Percentiles rank a stretch among this genome's conserved stretches.
phyloP scores from a whole-genome alignment of 257 asterid species.

The Ajuga chamaepitys region DNA sequence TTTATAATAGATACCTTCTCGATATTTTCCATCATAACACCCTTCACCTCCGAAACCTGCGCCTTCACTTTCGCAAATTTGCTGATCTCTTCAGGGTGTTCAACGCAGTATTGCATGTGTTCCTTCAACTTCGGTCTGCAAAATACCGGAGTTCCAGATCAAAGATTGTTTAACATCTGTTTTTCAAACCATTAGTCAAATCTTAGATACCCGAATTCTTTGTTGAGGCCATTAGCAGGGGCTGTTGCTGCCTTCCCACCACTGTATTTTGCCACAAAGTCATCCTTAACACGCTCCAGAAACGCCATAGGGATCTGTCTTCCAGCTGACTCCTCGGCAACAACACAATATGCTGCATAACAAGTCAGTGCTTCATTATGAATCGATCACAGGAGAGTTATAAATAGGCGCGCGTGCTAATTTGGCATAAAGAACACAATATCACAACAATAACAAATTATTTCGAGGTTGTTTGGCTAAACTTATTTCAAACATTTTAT shows the following conservation, averaged over 20 bases:
- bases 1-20: slow-evolving; percentile 46
- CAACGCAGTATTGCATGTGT: slow-evolving; percentile 63
- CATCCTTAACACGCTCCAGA: slow-evolving; percentile 75
- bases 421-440: too few species aligned
- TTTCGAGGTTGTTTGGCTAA: too few species aligned
- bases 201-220: slow-evolving; percentile 56
- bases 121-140: slow-evolving; percentile 69
- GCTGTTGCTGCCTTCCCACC: slow-evolving; percentile 77
- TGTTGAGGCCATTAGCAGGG: slow-evolving; percentile 65
- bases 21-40: slow-evolving; percentile 85
- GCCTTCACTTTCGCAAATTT: slow-evolving; percentile 73
- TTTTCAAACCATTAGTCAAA: too few species aligned
- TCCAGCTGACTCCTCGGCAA: slow-evolving; percentile 85
- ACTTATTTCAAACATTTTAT: too few species aligned
- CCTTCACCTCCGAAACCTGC: slow-evolving; percentile 84
- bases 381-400: background rate
- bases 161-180: background rate
- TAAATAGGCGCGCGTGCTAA: background rate
- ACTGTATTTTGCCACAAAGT: slow-evolving; percentile 56
- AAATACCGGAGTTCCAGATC: background rate
- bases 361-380: slow-evolving; percentile 2
- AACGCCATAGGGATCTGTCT: slow-evolving; percentile 77
- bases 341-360: slow-evolving; percentile 74
- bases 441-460: too few species aligned
- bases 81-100: slow-evolving; percentile 81